Evolutionary conservation across 257 asterid genomes (phyloP), one percentile per base, ranked within the genome.

Genomic region (Forsythia viridissima): DNA sequence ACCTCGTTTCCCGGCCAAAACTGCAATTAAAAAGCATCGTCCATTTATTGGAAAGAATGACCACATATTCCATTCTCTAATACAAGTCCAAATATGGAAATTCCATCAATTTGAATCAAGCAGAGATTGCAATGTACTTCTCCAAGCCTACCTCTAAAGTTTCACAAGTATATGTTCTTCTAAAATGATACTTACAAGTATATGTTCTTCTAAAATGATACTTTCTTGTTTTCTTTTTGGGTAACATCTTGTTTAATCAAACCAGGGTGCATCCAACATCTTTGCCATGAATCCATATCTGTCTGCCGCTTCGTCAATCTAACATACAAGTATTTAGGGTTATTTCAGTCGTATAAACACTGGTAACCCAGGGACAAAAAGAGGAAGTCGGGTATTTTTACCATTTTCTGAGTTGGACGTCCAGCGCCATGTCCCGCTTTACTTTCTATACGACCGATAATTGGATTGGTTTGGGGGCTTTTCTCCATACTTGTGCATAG

Each of bases 361-460:
- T 6, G 52, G 46, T 20, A 8, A 41, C 66, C 72, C 12, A 76
- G 37, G 4, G 36, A 4, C 11, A 40, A 43, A 38, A 21, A 63
- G 21, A 8, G 52, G 7, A 68, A n/a, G 18, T 20, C 5, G 71
- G 8, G 3, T 38, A 15, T 30, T 41, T 8, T 48, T 84, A 92
- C 97, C 87, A 86, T n/a, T 87, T 92, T 92, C 77, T 88, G 89
- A 1, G 93, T 91, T 40, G 96, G 96, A 81, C 84, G 91, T 65
- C 97, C 93, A 46, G 87, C 86, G 70, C 97, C 97, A 82, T 92
- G 97, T 48, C 97, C 97, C 13, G 97, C 97, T 80, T 92, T 91
- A 3, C 84, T 74, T 76, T 91, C 97, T 3, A 92, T 90, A 51
- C 96, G 92, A 16, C 87, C 95, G 34, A 93, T 20, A 9, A 90